Conservation (phyloP, 345 rosid genomes). For the Excoecaria agallocha region DNA sequence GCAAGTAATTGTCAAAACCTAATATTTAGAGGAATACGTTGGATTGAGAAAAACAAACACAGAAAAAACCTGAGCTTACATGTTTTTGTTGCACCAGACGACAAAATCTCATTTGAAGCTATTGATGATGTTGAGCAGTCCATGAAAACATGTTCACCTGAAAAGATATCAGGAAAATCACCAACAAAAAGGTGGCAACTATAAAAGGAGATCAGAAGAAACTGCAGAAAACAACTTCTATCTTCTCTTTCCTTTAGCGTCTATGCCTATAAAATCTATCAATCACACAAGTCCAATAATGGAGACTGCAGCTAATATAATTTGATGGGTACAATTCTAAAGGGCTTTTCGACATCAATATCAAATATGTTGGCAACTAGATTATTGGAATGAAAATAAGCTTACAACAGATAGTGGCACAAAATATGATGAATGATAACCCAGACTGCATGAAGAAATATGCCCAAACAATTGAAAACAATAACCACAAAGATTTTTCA, state of each 20-base stretch:
- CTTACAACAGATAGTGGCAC: no score
- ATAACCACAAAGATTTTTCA: background rate
- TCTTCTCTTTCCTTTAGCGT: background rate
- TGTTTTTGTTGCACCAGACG: conserved; percentile 63
- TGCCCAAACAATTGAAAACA: no score
- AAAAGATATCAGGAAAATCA: conserved; percentile 12
- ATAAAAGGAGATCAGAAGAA: background rate
- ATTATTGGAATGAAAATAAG: no score
- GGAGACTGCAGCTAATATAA: background rate
- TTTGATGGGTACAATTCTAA: background rate
- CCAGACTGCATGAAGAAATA: no score
- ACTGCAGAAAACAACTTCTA: background rate
- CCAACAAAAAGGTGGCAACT: background rate
- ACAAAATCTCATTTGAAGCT: conserved; percentile 63
- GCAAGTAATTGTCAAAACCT: background rate
- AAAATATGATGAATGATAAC: no score
- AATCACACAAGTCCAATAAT: background rate
- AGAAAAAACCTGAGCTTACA: conserved; percentile 45
- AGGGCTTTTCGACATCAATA: background rate
- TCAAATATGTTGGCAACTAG: no score
- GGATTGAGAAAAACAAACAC: conserved; percentile 11
- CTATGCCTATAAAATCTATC: background rate
- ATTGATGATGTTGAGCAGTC: conserved; percentile 59
- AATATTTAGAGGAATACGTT: background rate
- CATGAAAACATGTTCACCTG: conserved; percentile 85